A percentile compares a stretch with the other conserved stretches of the same genome.
These are phyloP conservation scores for Fraxinus anomala DNA, from an alignment of 257 asterid genomes.

Conservation along the genomic window DNA sequence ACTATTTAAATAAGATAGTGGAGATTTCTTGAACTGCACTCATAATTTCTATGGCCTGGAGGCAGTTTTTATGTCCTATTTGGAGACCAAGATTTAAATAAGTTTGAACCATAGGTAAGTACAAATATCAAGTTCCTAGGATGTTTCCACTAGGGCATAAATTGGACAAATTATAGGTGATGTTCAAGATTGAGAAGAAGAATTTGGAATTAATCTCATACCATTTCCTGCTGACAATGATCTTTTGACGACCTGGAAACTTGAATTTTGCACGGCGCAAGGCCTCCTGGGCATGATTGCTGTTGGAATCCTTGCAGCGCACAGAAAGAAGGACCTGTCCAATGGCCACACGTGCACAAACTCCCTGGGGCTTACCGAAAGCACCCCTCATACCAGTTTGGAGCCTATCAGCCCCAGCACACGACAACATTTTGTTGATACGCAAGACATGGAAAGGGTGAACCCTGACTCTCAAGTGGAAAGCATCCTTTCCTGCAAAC, in stretches of 20 bases:
- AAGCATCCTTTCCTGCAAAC: background rate
- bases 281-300: background rate
- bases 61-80: too few species aligned
- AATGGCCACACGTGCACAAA: background rate
- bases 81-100: too few species aligned
- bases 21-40: too few species aligned
- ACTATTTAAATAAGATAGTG: too few species aligned
- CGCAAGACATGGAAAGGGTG: background rate
- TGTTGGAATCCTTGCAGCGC: background rate
- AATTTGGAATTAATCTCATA: background rate
- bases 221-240: background rate
- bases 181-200: background rate
- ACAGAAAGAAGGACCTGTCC: background rate
- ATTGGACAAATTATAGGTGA: too few species aligned
- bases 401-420: background rate
- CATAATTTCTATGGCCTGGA: too few species aligned
- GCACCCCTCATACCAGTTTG: background rate
- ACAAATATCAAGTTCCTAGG: too few species aligned
- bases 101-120: too few species aligned
- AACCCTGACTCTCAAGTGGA: background rate
- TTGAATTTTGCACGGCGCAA: background rate
- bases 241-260: background rate
- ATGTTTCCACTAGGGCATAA: too few species aligned
- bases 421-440: background rate
- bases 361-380: background rate